phyloP scores from a whole-genome alignment of 352 stramenopile species.

The Pythium phragmitis region DNA sequence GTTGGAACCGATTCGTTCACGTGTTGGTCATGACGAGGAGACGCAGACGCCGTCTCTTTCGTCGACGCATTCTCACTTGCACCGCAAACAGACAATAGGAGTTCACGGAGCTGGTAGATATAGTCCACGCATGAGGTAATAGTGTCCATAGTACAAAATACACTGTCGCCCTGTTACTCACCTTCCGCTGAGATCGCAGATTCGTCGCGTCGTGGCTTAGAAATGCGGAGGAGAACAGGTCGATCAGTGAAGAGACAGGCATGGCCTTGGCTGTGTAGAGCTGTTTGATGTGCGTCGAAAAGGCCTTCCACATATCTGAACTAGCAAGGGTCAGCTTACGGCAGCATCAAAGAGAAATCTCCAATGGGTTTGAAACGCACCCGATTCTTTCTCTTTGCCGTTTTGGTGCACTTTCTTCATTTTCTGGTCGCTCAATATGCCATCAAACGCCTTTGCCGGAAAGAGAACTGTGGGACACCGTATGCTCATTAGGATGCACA shows the following conservation, averaged over 20 bases:
- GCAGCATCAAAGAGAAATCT: neutral
- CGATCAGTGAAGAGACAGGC: slow-evolving; percentile 31
- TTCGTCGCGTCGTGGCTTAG: slow-evolving; percentile 55
- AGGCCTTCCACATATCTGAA: slow-evolving; percentile 68
- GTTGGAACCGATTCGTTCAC: neutral
- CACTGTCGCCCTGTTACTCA: slow-evolving; percentile 11
- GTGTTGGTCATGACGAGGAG: slow-evolving; percentile 2
- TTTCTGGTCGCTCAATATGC: slow-evolving; percentile 79
- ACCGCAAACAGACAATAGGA: slow-evolving; percentile 47
- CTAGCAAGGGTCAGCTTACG: neutral
- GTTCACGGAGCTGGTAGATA: slow-evolving; percentile 54
- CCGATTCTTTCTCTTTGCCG: slow-evolving; percentile 66
- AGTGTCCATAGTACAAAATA: neutral
- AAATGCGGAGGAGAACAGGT: slow-evolving; percentile 54
- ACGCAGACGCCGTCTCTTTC: slow-evolving; percentile 5
- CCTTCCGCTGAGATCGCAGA: slow-evolving; percentile 69
- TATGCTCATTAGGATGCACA: neutral
- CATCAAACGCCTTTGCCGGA: slow-evolving; percentile 68
- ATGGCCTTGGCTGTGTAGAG: slow-evolving; percentile 49
- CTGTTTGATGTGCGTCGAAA: slow-evolving; percentile 59
- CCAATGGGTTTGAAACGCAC: slow-evolving; percentile 21
- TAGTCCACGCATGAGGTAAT: neutral
- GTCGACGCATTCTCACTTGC: slow-evolving; percentile 25
- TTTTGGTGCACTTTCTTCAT: slow-evolving; percentile 75
- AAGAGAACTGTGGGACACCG: slow-evolving; percentile 51